Conservation (phyloP, 345 rosid species). For the Melaleuca alternifolia region DNA sequence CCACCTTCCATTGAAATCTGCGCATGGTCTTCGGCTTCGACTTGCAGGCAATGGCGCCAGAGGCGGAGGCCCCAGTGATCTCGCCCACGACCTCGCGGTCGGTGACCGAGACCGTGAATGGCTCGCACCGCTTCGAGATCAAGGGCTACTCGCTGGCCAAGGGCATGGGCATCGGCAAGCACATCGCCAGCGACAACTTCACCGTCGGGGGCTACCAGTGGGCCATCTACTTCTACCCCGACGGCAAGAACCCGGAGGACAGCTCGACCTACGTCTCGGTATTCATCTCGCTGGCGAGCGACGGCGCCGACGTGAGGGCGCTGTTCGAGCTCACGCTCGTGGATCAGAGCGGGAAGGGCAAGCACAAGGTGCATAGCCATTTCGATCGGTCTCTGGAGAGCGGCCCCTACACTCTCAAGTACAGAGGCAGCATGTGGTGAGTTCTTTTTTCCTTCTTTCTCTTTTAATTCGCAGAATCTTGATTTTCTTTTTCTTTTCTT, state of each 20-base stretch:
- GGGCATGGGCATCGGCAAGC: constrained; percentile 61
- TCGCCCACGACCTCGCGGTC: constrained; percentile 37
- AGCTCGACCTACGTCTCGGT: constrained; percentile 47
- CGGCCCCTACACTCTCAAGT: constrained; percentile 63
- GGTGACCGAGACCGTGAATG: constrained; percentile 47
- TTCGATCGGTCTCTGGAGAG: constrained; percentile 55
- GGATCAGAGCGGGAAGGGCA: constrained; percentile 68
- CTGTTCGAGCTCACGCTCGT: constrained; percentile 54
- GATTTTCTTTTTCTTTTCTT: no score
- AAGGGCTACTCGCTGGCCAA: constrained; percentile 54
- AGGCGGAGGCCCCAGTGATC: neutral
- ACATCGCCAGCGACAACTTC: constrained; percentile 59
- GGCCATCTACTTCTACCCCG: constrained; percentile 67
- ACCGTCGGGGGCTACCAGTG: constrained; percentile 57
- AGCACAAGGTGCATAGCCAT: constrained; percentile 68
- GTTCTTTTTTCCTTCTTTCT: neutral
- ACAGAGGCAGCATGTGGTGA: constrained; percentile 52
- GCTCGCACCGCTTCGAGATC: constrained; percentile 41
- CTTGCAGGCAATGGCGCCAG: neutral
- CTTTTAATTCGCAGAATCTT: neutral
- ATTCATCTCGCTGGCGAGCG: constrained; percentile 62
- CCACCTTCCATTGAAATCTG: neutral
- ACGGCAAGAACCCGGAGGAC: constrained; percentile 64
- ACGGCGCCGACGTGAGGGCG: constrained; percentile 60
- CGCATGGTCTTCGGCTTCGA: neutral